Percentiles rank a stretch among this genome's conserved stretches.
Evolutionary conservation across 164 flowering plant genomes (phyloP).

Genomic region (Macadamia integrifolia): DNA sequence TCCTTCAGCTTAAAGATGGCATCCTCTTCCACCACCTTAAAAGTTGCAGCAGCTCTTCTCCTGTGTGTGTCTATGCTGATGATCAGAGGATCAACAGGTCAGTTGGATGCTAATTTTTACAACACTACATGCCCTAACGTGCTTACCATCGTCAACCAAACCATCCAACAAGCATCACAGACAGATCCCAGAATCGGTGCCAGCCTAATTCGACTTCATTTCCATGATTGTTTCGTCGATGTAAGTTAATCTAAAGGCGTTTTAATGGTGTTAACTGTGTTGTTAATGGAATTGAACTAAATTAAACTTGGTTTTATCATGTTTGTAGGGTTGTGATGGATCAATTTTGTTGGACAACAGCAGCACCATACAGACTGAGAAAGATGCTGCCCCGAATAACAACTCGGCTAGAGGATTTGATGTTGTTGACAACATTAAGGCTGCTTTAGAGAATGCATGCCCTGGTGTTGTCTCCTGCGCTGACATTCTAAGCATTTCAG

Average conservation of each 20-base stretch:
- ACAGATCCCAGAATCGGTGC: neutral
- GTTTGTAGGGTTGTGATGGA: conserved; percentile 28
- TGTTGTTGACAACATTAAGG: conserved; percentile 32
- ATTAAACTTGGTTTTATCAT: no score
- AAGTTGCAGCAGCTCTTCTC: no score
- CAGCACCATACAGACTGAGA: conserved; percentile 27
- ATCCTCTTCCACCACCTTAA: no score
- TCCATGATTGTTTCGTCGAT: neutral
- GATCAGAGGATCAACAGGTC: neutral
- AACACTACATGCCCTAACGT: neutral
- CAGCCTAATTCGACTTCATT: neutral
- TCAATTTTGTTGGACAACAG: conserved; percentile 31
- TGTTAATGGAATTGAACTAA: no score
- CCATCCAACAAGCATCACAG: neutral
- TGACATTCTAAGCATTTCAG: conserved; percentile 37
- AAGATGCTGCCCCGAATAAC: conserved; percentile 26
- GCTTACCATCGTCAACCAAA: neutral
- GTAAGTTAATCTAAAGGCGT: neutral
- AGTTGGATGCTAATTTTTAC: neutral
- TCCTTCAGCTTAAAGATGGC: no score
- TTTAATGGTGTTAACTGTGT: no score
- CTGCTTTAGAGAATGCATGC: conserved; percentile 31
- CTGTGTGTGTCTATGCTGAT: neutral
- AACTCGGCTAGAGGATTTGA: conserved; percentile 27
- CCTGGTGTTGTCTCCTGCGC: conserved; percentile 42